Base-by-base conservation (phyloP, 1,284 basidiomycete genomes). In the Moniliella sp. region DNA sequence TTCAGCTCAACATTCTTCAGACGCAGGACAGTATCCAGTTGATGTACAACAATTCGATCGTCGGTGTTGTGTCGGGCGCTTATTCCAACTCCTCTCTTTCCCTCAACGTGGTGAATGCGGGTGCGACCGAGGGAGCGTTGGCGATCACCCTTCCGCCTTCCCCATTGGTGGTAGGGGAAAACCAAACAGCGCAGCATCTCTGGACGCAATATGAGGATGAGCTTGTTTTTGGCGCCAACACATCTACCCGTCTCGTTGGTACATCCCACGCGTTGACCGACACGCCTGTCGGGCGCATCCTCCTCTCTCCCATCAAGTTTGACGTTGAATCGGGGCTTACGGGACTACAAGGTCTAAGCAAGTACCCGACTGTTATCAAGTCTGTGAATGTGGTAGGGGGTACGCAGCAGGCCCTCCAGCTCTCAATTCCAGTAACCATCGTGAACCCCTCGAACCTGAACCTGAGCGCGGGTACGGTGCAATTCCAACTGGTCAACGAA, bases 1-100 rank as follows among this genome's bases (percentile, higher is more conserved):
- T 79, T 63, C 74, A 76, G 0, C 42, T 78, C 32, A 70, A 78
- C 48, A 73, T 78, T 40, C 65, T 65, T n/a, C 65, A 70, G 3
- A 57, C 76, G 31, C 66, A 70, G 35, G 72, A 78, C 31, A 35
- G 39, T 27, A 53, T 63, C 65, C 35, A 74, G 75, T 56, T 71
- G 67, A 27, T 73, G 74, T 45, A 65, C 68, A 21, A 68, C 61
- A 27, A 69, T 65, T 16, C 65, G 71, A 35, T 66, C 66, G 27
- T 76, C 69, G 43, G 72, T 15, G 73, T 48, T 21, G 60, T 57
- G n/a, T 37, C 42, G 13, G 37, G 27, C 13, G 27, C 27, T 15
- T 15, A 13, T 10, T 21, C 18, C 7, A 32, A 32, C 14, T 33
- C 32, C 4, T 11, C n/a, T 10, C 21, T 21, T 14, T 15, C 15